Conservation (phyloP, 495 filamentous ascomycete species). For the Penicillium mononematosum region DNA sequence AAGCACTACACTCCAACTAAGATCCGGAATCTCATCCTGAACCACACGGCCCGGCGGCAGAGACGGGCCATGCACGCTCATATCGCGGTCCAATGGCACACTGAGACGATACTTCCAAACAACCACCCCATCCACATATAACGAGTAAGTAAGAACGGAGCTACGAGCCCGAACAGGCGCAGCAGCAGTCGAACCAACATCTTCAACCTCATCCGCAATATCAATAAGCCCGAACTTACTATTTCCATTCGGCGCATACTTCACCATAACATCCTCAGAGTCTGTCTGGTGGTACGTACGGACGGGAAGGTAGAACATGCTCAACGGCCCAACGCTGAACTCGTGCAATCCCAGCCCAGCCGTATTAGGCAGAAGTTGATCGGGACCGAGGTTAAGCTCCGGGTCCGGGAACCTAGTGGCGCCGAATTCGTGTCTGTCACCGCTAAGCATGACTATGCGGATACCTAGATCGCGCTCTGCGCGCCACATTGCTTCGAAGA, state of each 20-base stretch:
- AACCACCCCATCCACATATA: conserved; percentile 77
- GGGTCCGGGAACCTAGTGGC: conserved; percentile 85
- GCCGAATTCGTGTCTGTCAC: conserved; percentile 93
- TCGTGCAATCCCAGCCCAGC: conserved; percentile 66
- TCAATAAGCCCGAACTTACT: conserved; percentile 90
- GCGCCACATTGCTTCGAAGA: conserved; percentile 91
- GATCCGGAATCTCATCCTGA: conserved; percentile 22
- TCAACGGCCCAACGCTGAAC: conserved; percentile 84
- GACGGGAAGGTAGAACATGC: conserved; percentile 89
- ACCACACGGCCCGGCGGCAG: conserved; percentile 33
- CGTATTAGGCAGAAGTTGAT: conserved; percentile 29
- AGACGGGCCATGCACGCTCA: not conserved
- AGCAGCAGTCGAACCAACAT: conserved; percentile 43
- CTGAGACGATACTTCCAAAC: conserved; percentile 64
- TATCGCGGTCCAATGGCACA: conserved; percentile 29
- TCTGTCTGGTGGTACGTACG: conserved; percentile 78
- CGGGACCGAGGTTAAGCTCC: conserved; percentile 22
- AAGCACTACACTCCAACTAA: conserved; percentile 22
- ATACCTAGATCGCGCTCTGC: conserved; percentile 62
- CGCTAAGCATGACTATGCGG: conserved; percentile 81
- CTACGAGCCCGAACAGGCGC: conserved; percentile 29
- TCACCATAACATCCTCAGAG: conserved; percentile 72
- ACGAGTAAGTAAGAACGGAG: conserved; percentile 70
- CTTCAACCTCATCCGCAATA: conserved; percentile 63
- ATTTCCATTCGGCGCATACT: conserved; percentile 85